Evolutionary conservation across 2,329 filamentous ascomycete species (phyloP), one percentile per base, ranked within the genome.

Genomic region (Emericellopsis cladophorae): DNA sequence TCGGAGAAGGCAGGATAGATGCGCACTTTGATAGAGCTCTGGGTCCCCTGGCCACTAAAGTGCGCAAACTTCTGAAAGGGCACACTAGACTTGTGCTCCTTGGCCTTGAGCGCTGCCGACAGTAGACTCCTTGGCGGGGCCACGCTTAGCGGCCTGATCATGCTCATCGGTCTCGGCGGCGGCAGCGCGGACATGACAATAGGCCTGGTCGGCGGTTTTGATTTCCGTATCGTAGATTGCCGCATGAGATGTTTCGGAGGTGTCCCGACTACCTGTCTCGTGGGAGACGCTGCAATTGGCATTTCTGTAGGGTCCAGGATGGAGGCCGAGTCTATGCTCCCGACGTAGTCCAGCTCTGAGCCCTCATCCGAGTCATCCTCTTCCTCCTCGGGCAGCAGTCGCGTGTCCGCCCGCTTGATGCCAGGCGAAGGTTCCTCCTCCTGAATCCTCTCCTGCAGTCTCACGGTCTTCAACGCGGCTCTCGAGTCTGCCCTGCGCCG

Each of bases 31-130:
- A 92, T 68, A 3, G 85, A 84, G 39, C 81, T 84, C 7, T 81
- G 74, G 45, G 89, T 85, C 15, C 82, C 85, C 54, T 88, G 81
- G 1, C 84, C 86, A 42, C 81, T 86, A 31, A 86, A 70, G 14
- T 80, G 74, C 1, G 83, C 84, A 58, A 87, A 92, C 21, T 75
- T 73, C 51, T 89, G 83, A 48, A 90, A 81, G 0, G 84, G 84
- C 52, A 83, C 77, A 6, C 74, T 73, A 1, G 79, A 72, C 48
- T 81, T 77, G 15, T 77, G 73, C 49, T 81, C 73, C 56, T 82
- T 85, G 24, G 79, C 81, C 49, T 82, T 83, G 21, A 90, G 66
- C 5, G 81, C 79, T 40, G 80, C 79, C 0, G 83, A 83, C 18
- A 89, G 63, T 39, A 85, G 61, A 58, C 83, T 86, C 46, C 77